phyloP scores from a whole-genome alignment of 1,139 yeast species.

The Candida smagusa region DNA sequence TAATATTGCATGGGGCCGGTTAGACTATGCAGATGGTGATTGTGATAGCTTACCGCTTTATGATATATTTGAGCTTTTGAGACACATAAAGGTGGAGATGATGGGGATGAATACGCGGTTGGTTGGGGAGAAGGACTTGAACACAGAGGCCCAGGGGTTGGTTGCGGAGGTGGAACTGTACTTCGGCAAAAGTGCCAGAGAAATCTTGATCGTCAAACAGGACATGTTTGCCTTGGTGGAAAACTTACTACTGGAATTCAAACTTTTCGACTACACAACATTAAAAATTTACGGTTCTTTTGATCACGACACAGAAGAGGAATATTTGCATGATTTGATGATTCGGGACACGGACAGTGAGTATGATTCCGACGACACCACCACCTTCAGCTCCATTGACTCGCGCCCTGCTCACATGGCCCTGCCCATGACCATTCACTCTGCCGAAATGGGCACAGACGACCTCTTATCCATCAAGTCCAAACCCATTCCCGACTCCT shows the following conservation, averaged over 20 bases:
- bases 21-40: conserved; percentile 6
- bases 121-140: conserved; percentile 2
- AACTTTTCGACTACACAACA: conserved; percentile 12
- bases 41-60: conserved; percentile 5
- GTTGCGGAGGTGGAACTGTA: conserved; percentile 9
- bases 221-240: conserved; percentile 12
- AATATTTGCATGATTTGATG: not conserved
- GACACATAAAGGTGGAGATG: conserved; percentile 9
- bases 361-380: conserved; percentile 5
- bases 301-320: not conserved
- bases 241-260: conserved; percentile 11
- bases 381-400: not conserved
- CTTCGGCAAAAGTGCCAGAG: conserved; percentile 5
- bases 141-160: conserved; percentile 3
- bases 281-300: conserved; percentile 10
- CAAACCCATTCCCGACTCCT: conserved; percentile 9
- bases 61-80: conserved; percentile 7
- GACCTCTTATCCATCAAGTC: not conserved
- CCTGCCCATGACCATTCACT: conserved; percentile 2
- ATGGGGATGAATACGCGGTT: conserved; percentile 4
- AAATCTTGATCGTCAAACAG: conserved; percentile 9
- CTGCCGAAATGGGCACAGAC: conserved; percentile 1
- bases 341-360: not conserved
- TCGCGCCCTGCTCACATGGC: not conserved
- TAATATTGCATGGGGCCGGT: conserved; percentile 9